Conservation (phyloP, 202 grass and related monocot species). For the Digitaria exilis region DNA sequence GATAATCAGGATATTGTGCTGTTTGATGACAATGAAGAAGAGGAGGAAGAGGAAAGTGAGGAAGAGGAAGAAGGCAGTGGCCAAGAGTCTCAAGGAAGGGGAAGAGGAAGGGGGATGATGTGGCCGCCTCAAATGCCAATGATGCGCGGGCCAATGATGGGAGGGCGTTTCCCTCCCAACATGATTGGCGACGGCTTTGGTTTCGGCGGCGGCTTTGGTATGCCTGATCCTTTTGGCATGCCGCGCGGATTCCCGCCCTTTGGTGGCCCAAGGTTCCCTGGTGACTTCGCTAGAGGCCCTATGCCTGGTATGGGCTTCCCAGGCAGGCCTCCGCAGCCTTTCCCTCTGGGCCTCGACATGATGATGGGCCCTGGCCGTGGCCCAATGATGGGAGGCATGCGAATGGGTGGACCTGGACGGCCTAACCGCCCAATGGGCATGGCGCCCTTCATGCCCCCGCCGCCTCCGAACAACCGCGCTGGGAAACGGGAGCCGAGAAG, state of each 20-base stretch:
- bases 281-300: conserved; percentile 62
- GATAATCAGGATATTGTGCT: conserved; percentile 97
- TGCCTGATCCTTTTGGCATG: conserved; percentile 78
- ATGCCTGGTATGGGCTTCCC: conserved; percentile 88
- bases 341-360: conserved; percentile 77
- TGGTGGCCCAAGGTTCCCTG: conserved; percentile 75
- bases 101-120: conserved; percentile 71
- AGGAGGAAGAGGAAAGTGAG: conserved; percentile 94
- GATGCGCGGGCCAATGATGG: conserved; percentile 64
- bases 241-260: conserved; percentile 78
- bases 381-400: conserved; percentile 81
- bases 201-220: conserved; percentile 67
- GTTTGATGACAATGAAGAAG: conserved; percentile 94
- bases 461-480: conserved; percentile 44
- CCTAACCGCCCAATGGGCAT: conserved; percentile 78
- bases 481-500: conserved; percentile 64
- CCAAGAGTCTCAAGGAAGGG: conserved; percentile 68
- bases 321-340: conserved; percentile 64
- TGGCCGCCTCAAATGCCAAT: conserved; percentile 89
- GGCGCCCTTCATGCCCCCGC: conserved; percentile 56
- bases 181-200: conserved; percentile 93
- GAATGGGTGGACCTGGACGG: conserved; percentile 64
- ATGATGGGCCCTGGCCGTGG: conserved; percentile 85
- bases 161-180: conserved; percentile 75
- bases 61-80: conserved; percentile 75